A percentile compares a stretch with the other conserved stretches of the same genome.
phyloP scores from a whole-genome alignment of 148 eudicot genomes.

The Tetragonia tetragonoides region DNA sequence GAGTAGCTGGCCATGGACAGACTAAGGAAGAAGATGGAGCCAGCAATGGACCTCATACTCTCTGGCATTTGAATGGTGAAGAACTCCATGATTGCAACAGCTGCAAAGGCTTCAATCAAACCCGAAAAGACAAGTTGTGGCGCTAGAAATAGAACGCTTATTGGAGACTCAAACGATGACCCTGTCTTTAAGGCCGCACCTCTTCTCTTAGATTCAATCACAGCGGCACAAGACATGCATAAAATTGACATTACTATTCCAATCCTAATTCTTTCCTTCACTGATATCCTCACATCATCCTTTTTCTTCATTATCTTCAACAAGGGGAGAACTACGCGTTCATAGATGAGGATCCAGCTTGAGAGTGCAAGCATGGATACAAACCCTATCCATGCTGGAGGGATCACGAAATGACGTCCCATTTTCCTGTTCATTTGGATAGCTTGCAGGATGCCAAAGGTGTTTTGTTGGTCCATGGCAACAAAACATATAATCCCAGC shows the following conservation, averaged over 20 bases:
- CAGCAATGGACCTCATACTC: conserved; percentile 65
- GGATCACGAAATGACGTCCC: conserved; percentile 47
- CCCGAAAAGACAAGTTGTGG: conserved; percentile 66
- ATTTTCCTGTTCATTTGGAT: conserved; percentile 47
- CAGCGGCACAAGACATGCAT: conserved; percentile 44
- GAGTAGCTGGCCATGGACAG: conserved; percentile 57
- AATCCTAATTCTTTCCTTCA: conserved; percentile 33
- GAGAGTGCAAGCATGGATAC: conserved; percentile 58
- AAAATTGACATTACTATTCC: conserved; percentile 65
- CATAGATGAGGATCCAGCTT: conserved; percentile 52
- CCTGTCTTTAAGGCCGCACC: conserved; percentile 33
- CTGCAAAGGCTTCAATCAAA: conserved; percentile 55
- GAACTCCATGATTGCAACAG: conserved; percentile 66
- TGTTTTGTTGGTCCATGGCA: conserved; percentile 65
- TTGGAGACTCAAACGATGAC: conserved; percentile 42
- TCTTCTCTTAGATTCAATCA: conserved; percentile 44
- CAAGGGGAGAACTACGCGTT: conserved; percentile 39
- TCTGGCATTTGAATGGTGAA: conserved; percentile 60
- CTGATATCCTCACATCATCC: conserved; percentile 37
- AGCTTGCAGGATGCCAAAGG: conserved; percentile 67
- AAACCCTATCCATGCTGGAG: conserved; percentile 63
- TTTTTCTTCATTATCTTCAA: conserved; percentile 20
- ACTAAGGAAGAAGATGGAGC: conserved; percentile 54
- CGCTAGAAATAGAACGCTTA: conserved; percentile 28
- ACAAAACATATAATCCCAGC: conserved; percentile 54